phyloP scores from a whole-genome alignment of 2,329 filamentous ascomycete genomes.

The Exophiala calicioides region DNA sequence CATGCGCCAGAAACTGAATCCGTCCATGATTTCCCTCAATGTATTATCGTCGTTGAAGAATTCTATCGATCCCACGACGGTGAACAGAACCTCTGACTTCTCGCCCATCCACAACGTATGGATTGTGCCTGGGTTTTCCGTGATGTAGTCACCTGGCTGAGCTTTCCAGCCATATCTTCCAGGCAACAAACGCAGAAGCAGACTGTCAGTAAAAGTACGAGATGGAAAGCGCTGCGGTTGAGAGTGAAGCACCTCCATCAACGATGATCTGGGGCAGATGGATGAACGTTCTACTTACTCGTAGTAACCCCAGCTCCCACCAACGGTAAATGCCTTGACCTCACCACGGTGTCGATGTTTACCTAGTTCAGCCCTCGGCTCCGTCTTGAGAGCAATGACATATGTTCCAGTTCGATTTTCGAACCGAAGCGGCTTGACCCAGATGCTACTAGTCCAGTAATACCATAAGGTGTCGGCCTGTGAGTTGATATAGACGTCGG shows the following conservation, averaged over 20 bases:
- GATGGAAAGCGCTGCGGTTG: not conserved
- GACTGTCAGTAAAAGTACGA: not conserved
- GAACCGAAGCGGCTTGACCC: constrained; percentile 32
- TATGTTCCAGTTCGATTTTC: constrained; percentile 29
- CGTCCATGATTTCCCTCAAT: constrained; percentile 31
- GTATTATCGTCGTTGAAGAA: constrained; percentile 20
- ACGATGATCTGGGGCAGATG: not conserved
- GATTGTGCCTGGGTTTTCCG: constrained; percentile 32
- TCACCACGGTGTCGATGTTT: constrained; percentile 31
- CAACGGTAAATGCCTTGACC: constrained; percentile 29
- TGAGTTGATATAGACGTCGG: constrained; percentile 26
- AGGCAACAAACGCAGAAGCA: too few species aligned
- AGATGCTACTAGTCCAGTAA: constrained; percentile 27
- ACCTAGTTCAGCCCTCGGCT: constrained; percentile 27
- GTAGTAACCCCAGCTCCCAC: constrained; percentile 30
- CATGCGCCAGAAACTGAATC: constrained; percentile 31
- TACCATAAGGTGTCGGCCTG: constrained; percentile 30
- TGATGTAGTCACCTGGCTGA: constrained; percentile 30
- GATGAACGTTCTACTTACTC: constrained; percentile 23
- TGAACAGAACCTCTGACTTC: constrained; percentile 28
- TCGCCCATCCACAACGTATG: constrained; percentile 32
- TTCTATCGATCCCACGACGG: not conserved
- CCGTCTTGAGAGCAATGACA: constrained; percentile 27
- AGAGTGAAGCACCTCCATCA: not conserved
- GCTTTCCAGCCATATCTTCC: constrained; percentile 30